Conservation (phyloP, 2,329 filamentous ascomycete genomes). For the Capronia epimyces region DNA sequence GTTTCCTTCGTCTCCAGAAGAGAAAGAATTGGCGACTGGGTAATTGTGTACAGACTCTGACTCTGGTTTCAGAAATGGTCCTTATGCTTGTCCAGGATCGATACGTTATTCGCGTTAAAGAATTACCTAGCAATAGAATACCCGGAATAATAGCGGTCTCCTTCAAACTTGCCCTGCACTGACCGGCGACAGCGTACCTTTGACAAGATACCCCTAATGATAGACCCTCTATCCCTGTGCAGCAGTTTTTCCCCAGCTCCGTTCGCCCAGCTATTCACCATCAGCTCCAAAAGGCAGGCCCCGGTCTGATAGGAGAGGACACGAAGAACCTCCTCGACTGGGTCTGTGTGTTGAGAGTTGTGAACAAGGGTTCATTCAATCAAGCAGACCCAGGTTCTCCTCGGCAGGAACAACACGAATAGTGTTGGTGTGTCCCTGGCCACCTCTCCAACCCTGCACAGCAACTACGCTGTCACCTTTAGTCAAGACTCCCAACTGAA, state of each 20-base stretch:
- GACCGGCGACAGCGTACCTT: background rate
- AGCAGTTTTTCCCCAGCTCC: background rate
- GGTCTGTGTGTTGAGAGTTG: constrained; percentile 10
- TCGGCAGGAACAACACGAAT: constrained; percentile 48
- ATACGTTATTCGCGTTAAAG: background rate
- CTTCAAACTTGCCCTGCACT: background rate
- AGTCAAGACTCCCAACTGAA: constrained; percentile 74
- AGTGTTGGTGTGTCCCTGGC: constrained; percentile 65
- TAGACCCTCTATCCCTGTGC: background rate
- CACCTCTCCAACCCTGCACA: constrained; percentile 63
- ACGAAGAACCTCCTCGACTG: constrained; percentile 14
- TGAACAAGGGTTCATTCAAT: constrained; percentile 25
- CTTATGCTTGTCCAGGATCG: background rate
- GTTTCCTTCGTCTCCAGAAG: too few relatives aligned
- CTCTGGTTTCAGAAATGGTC: too few relatives aligned
- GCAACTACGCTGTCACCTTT: constrained; percentile 67
- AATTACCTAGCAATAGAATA: background rate
- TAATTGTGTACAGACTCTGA: too few relatives aligned
- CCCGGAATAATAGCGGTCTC: background rate
- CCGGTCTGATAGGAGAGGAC: constrained; percentile 13
- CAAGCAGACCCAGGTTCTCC: constrained; percentile 32
- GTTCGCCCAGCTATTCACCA: background rate
- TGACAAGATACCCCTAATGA: background rate
- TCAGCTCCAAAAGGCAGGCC: constrained; percentile 3
- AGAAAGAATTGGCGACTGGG: too few relatives aligned